A percentile compares a stretch with the other conserved stretches of the same genome.
phyloP scores from a whole-genome alignment of 495 filamentous ascomycete species.

The Penicillium malachiteum region DNA sequence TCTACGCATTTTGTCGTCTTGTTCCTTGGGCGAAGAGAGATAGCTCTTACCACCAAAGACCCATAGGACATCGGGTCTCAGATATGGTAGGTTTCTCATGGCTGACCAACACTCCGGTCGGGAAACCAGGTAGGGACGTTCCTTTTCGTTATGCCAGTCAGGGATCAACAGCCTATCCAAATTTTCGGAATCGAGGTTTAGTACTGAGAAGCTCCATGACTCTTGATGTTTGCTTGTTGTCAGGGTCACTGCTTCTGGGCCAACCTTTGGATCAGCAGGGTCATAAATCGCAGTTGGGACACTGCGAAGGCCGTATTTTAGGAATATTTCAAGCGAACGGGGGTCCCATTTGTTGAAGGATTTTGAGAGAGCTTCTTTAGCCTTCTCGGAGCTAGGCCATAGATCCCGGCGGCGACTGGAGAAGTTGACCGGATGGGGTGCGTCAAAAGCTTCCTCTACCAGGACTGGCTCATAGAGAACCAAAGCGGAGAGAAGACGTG shows the following conservation, averaged over 20 bases:
- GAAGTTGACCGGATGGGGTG: conserved; percentile 17
- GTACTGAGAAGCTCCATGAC: conserved; percentile 33
- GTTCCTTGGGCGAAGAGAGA: conserved; percentile 46
- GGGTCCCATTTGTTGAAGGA: background rate
- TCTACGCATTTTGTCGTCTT: conserved; percentile 56
- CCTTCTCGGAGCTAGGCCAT: background rate
- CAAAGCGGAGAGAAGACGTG: conserved; percentile 64
- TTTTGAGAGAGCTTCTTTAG: background rate
- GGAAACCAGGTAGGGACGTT: conserved; percentile 10
- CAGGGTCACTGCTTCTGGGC: conserved; percentile 35
- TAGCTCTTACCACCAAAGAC: conserved; percentile 60
- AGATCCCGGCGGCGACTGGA: conserved; percentile 39
- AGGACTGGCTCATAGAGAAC: conserved; percentile 69
- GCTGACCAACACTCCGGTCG: conserved; percentile 40
- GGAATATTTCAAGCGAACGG: background rate
- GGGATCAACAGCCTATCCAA: conserved; percentile 54
- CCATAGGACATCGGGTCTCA: conserved; percentile 66
- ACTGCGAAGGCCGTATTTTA: conserved; percentile 1
- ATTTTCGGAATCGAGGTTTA: conserved; percentile 19
- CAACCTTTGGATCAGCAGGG: background rate
- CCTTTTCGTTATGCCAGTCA: conserved; percentile 38
- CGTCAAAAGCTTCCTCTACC: conserved; percentile 3
- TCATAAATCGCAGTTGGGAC: conserved; percentile 30
- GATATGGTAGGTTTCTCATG: conserved; percentile 50
- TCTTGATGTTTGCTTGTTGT: conserved; percentile 50